Evolutionary conservation across 306 rosid genomes (phyloP).

Genomic region (Vigna trinervia): DNA sequence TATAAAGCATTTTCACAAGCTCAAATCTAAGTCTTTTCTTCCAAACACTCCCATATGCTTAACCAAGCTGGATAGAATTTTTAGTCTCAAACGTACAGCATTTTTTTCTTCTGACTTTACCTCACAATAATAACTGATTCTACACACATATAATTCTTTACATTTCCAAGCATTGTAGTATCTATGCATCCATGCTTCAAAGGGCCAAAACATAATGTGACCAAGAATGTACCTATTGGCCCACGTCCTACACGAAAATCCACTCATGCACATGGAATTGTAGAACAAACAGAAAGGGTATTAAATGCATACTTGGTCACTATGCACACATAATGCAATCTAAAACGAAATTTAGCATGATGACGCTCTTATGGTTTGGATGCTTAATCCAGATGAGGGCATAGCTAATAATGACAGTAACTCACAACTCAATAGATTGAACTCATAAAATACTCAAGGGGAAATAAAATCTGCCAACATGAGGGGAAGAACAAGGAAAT

Average conservation of each 20-base stretch:
- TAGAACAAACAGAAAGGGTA: background rate
- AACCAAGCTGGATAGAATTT: background rate
- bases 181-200: background rate
- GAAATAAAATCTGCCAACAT: constrained; percentile 1
- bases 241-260: constrained; percentile 19
- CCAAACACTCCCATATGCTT: background rate
- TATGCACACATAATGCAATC: background rate
- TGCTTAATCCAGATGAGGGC: background rate
- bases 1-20: background rate
- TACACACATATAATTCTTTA: background rate
- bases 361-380: background rate
- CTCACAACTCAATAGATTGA: background rate
- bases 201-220: constrained; percentile 3
- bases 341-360: background rate
- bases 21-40: background rate
- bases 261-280: constrained; percentile 20
- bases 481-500: background rate
- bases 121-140: background rate
- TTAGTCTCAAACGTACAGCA: background rate
- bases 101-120: background rate
- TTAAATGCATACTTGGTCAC: constrained; percentile 24
- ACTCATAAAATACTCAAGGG: background rate
- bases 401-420: background rate
- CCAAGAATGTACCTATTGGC: background rate
- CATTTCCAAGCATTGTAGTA: background rate